phyloP scores from a whole-genome alignment of 2,329 filamentous ascomycete genomes.

The Botrytis porri region DNA sequence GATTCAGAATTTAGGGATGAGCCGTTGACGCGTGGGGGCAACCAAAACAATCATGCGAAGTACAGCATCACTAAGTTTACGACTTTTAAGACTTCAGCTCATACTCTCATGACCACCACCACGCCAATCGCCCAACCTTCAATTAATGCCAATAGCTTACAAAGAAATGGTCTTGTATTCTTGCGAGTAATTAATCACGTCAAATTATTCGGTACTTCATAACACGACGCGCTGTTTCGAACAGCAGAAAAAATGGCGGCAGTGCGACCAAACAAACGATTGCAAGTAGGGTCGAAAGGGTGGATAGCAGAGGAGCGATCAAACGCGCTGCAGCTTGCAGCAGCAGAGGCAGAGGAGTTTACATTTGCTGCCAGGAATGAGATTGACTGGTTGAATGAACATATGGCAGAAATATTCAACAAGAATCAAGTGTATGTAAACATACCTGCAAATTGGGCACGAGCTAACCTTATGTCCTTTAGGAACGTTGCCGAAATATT shows the following conservation, averaged over 20 bases:
- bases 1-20: neutral
- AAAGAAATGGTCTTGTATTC: constrained; percentile 32
- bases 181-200: constrained; percentile 8
- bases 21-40: constrained; percentile 11
- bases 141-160: constrained; percentile 19
- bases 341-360: constrained; percentile 88
- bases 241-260: constrained; percentile 35
- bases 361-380: constrained; percentile 90
- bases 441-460: constrained; percentile 21
- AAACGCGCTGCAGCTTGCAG: constrained; percentile 70
- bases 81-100: constrained; percentile 17
- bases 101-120: constrained; percentile 24
- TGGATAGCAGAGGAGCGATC: constrained; percentile 86
- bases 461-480: constrained; percentile 24
- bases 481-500: constrained; percentile 95
- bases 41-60: constrained; percentile 26
- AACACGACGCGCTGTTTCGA: constrained; percentile 37
- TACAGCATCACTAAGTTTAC: constrained; percentile 25
- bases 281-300: constrained; percentile 73
- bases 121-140: constrained; percentile 6
- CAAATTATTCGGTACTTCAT: constrained; percentile 17
- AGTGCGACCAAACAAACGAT: constrained; percentile 46
- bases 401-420: constrained; percentile 92
- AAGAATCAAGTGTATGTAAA: constrained; percentile 76
- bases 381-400: constrained; percentile 96